These are phyloP conservation scores for Saxophila tyrrhenica DNA, from an alignment of 495 filamentous ascomycete species.

Conservation along the genomic window DNA sequence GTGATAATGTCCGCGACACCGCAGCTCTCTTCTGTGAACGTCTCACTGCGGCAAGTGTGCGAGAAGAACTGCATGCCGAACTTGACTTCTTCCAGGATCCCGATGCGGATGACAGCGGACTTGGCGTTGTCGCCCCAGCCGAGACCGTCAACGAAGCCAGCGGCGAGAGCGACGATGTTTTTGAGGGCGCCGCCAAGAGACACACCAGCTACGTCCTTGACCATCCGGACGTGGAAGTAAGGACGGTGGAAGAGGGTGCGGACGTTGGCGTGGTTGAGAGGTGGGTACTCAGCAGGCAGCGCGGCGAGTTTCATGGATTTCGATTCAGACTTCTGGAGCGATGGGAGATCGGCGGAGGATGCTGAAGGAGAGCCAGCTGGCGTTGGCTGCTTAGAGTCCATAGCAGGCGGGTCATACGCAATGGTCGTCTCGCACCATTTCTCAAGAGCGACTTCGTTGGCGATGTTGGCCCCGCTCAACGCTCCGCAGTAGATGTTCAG, in stretches of 20 bases:
- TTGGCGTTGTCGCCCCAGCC: conserved; percentile 98
- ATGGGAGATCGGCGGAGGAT: conserved; percentile 42
- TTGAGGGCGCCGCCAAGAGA: conserved; percentile 93
- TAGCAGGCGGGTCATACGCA: conserved; percentile 85
- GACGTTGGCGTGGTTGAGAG: conserved; percentile 66
- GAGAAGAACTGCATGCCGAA: conserved; percentile 91
- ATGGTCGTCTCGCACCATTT: conserved; percentile 96
- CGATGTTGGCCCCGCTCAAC: conserved; percentile 93
- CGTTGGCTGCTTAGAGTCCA: conserved; percentile 62
- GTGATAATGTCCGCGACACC: conserved; percentile 96
- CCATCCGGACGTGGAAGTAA: conserved; percentile 93
- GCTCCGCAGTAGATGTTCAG: conserved; percentile 96
- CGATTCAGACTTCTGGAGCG: conserved; percentile 25
- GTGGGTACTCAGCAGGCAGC: conserved; percentile 67
- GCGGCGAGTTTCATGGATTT: conserved; percentile 49
- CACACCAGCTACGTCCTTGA: conserved; percentile 87
- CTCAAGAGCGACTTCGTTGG: conserved; percentile 84
- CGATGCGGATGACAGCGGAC: conserved; percentile 91
- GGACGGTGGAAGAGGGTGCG: conserved; percentile 86
- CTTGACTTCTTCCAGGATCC: conserved; percentile 85
- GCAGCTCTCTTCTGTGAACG: conserved; percentile 92
- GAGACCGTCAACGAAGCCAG: conserved; percentile 88
- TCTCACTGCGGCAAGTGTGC: conserved; percentile 61
- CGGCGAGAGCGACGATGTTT: conserved; percentile 90
- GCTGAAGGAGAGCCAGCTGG: conserved; percentile 39